A percentile compares a stretch with the other conserved stretches of the same genome.
These are phyloP conservation scores for Paxillus rubicundulus DNA, from an alignment of 768 basidiomycete genomes.

Conservation along the genomic window DNA sequence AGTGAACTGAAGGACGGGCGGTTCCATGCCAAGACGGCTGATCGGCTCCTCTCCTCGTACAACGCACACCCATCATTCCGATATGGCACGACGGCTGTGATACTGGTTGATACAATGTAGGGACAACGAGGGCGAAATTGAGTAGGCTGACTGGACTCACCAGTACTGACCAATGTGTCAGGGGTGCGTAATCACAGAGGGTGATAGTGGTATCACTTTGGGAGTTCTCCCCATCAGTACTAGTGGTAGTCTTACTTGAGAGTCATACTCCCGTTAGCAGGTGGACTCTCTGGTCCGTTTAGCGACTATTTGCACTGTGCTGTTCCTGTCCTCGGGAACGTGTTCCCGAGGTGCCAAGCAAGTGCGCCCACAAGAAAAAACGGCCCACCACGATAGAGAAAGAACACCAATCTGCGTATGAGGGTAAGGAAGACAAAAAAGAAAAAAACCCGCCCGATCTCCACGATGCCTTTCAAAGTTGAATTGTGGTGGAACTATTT, in stretches of 20 bases:
- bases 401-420: background rate
- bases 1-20: slow-evolving; percentile 27
- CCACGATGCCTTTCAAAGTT: slow-evolving; percentile 29
- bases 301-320: background rate
- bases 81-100: slow-evolving; percentile 2
- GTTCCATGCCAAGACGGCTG: background rate
- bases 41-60: slow-evolving; percentile 17
- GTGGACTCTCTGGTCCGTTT: background rate
- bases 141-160: background rate
- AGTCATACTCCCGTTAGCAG: background rate
- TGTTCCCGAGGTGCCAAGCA: background rate
- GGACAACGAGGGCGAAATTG: slow-evolving; percentile 3
- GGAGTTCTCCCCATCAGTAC: background rate
- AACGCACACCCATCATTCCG: background rate
- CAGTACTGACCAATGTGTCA: too few relatives aligned
- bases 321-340: slow-evolving; percentile 1
- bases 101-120: slow-evolving; percentile 10
- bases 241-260: too few relatives aligned
- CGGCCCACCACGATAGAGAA: slow-evolving; percentile 22
- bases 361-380: slow-evolving; percentile 11
- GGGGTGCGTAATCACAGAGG: background rate
- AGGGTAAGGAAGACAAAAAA: background rate
- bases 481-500: slow-evolving; percentile 20
- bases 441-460: slow-evolving; percentile 24
- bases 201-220: slow-evolving; percentile 4